phyloP scores from a whole-genome alignment of 768 basidiomycete species.

The Melanogaster broomeanus region DNA sequence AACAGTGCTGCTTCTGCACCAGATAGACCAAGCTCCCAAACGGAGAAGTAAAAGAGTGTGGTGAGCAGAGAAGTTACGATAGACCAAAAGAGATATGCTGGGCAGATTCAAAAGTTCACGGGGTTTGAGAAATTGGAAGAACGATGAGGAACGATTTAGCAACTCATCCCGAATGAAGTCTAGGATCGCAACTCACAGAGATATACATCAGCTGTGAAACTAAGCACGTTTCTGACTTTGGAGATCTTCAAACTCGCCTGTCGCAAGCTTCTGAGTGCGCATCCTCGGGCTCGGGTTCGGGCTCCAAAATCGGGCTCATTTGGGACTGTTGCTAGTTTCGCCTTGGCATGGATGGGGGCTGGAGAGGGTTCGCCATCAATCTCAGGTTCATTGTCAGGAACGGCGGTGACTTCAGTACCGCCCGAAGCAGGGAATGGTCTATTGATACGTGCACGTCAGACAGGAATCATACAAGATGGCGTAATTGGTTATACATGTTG shows the following conservation, averaged over 20 bases:
- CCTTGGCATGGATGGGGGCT: background rate
- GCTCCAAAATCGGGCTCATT: background rate
- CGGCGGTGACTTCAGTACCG: constrained; percentile 8
- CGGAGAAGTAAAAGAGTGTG: constrained; percentile 88
- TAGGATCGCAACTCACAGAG: constrained; percentile 44
- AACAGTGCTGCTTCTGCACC: constrained; percentile 81
- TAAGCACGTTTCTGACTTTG: constrained; percentile 18
- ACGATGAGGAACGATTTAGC: constrained; percentile 3
- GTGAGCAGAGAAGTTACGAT: constrained; percentile 77
- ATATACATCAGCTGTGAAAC: constrained; percentile 51
- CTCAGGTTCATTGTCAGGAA: background rate
- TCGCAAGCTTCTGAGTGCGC: background rate
- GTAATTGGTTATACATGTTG: constrained; percentile 48
- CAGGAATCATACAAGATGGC: constrained; percentile 35
- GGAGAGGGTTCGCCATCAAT: background rate
- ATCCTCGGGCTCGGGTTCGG: background rate
- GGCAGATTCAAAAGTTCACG: background rate
- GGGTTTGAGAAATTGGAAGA: background rate
- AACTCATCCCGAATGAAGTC: background rate
- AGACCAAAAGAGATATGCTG: constrained; percentile 83
- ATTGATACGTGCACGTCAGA: constrained; percentile 25
- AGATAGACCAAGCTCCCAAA: constrained; percentile 86
- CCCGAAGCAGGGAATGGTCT: constrained; percentile 14
- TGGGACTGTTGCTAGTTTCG: background rate
- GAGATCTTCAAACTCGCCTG: background rate